A percentile compares a stretch with the other conserved stretches of the same genome.
Evolutionary conservation across 2,329 filamentous ascomycete species (phyloP).

Genomic region (Microsporum canis): DNA sequence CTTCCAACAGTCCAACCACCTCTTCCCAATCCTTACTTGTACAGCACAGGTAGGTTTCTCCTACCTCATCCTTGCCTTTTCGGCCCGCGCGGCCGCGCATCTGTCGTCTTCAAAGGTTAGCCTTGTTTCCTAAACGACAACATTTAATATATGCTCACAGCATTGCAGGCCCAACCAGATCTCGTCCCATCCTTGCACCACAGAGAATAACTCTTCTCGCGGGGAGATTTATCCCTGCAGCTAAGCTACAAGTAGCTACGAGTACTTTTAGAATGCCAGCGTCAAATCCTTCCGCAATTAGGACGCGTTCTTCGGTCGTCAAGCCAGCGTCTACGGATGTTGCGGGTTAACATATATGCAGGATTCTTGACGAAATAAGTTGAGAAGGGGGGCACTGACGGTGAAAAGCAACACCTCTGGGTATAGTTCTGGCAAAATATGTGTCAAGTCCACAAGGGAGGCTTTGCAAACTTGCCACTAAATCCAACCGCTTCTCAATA

Average conservation of each 20-base stretch:
- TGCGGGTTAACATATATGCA: constrained; percentile 20
- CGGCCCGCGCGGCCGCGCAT: constrained; percentile 69
- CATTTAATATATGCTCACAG: constrained; percentile 35
- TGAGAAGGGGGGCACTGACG: constrained; percentile 39
- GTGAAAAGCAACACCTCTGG: constrained; percentile 62
- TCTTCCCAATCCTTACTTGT: constrained; percentile 56
- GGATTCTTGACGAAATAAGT: background rate
- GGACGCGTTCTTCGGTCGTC: constrained; percentile 62
- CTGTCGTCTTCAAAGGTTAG: constrained; percentile 44
- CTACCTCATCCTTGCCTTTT: constrained; percentile 66
- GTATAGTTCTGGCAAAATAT: constrained; percentile 52
- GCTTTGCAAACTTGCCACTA: constrained; percentile 55
- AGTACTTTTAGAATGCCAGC: constrained; percentile 56
- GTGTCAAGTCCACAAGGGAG: constrained; percentile 56
- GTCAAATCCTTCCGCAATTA: constrained; percentile 62
- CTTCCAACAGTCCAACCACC: constrained; percentile 58
- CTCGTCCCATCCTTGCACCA: constrained; percentile 62
- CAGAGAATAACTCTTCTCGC: constrained; percentile 65
- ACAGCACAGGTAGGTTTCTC: constrained; percentile 68
- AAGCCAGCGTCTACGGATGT: constrained; percentile 35
- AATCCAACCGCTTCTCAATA: constrained; percentile 50
- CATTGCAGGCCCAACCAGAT: constrained; percentile 67
- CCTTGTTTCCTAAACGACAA: background rate
- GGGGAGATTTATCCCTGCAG: constrained; percentile 67
- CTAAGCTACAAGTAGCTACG: constrained; percentile 66